Conservation (phyloP, 2,329 filamentous ascomycete species). For the Ambrosiella xylebori region DNA sequence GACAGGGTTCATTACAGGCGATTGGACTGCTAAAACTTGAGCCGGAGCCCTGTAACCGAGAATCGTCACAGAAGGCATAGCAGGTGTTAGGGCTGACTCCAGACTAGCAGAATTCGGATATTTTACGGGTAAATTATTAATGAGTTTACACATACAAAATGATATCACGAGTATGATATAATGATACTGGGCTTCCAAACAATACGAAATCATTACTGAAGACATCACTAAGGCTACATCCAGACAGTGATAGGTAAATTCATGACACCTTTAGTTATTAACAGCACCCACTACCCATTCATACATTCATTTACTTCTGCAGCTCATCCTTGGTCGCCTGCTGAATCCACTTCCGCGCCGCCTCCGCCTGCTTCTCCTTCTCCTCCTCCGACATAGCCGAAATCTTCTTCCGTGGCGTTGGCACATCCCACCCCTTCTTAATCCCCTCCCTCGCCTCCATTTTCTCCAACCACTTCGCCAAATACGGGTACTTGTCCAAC, state of each 20-base stretch:
- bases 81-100: too few relatives aligned
- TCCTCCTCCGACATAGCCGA: slow-evolving; percentile 29
- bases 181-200: too few relatives aligned
- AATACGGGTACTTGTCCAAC: slow-evolving; percentile 54
- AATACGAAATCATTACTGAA: too few relatives aligned
- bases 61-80: too few relatives aligned
- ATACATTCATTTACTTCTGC: slow-evolving; percentile 24
- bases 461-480: slow-evolving; percentile 62
- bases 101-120: too few relatives aligned
- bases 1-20: too few relatives aligned
- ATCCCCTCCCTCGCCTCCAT: slow-evolving; percentile 53
- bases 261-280: not conserved
- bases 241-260: not conserved
- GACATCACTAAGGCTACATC: not conserved
- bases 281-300: not conserved
- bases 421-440: slow-evolving; percentile 60
- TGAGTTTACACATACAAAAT: too few relatives aligned
- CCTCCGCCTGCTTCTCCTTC: slow-evolving; percentile 38
- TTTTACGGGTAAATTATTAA: too few relatives aligned
- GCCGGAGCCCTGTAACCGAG: too few relatives aligned
- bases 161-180: too few relatives aligned
- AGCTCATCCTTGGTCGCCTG: slow-evolving; percentile 51
- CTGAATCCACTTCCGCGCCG: slow-evolving; percentile 47
- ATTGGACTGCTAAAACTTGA: too few relatives aligned
- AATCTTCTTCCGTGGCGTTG: slow-evolving; percentile 38